Base-by-base conservation (phyloP, 163 green algal genomes). In the Prototheca wickerhamii region DNA sequence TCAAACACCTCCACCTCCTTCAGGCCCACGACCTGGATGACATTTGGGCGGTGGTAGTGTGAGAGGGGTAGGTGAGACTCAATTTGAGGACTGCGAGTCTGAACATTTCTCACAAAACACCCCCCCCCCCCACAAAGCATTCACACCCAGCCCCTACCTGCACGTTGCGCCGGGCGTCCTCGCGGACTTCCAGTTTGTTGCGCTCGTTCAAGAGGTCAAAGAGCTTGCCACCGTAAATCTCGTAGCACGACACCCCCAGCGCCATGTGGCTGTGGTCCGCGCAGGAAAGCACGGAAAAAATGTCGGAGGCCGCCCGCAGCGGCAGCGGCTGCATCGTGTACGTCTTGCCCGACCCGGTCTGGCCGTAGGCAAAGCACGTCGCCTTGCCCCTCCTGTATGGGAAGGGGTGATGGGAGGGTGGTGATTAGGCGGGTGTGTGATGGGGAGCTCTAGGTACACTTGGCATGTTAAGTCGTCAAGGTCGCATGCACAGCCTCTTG, bases 151-250 rank as follows among this genome's bases (percentile, higher is more conserved):
- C n/a, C n/a, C 37, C 18, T 6, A 94, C 87, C 46, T 88, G 78
- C 49, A 95, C 87, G 31, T 83, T 74, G 49, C 78, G 73, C 71
- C 90, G 89, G 35, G 80, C 87, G 64, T 99, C 93, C 76, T 99
- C 93, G 12, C 91, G 77, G 55, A 96, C 92, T 50, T 89, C 86
- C 29, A 98, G 84, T 65, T 90, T 89, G 65, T 90, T 89, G 25
- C 90, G 81, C 50, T 69, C 71, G 72, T 97, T 96, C 28, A 98
- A 81, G 64, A 98, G 78, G 78, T 98, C 92, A 65, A 89, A 97
- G 29, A 96, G 70, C 76, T 97, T 97, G 66, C 92, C 93, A 43
- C 93, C 93, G 65, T 99, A 99, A 71, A 99, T 98, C 77, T 99
- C 93, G 74, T 97, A 99, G 78, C 89, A 96, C 64, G 66, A 86